Base-by-base conservation (phyloP, 139 green algal species). In the Chlorokybus atmophyticus region DNA sequence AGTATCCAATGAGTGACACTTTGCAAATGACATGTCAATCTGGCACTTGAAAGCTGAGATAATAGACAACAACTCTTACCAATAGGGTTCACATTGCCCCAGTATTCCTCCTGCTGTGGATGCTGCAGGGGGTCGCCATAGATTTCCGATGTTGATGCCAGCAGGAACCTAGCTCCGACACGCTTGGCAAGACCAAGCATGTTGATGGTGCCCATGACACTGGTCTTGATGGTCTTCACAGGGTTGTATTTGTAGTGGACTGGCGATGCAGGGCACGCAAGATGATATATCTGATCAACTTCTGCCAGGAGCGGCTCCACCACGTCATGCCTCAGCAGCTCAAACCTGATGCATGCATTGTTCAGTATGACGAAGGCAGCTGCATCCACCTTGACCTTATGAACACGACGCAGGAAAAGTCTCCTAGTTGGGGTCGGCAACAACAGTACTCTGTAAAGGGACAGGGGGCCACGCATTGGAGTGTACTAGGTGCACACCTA, bases 181-280 rank as follows among this genome's bases (percentile, higher is more conserved):
- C 92, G 79, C 76, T 97, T 97, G 44, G 92, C 92, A 48, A 99
- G 73, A 4, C 92, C 92, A 59, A 99, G 84, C 92, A 98, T 98
- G 81, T 99, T 99, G 64, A 97, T 75, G 2, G 91, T 98, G 24
- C 91, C 91, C 31, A 99, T 72, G 69, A 99, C 93, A 52, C 73
- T 86, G 14, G 91, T 99, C 72, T 99, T 99, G 41, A 87, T 83
- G 1, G 90, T 97, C 74, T 97, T 97, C 73, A 97, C 95, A 24
- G 91, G 91, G 64, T 98, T 96, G 78, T 95, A 94, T 79, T 98
- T 98, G 86, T 98, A 98, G 75, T 98, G 94, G 29, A 98, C 83
- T 4, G 91, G 91, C 0, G 89, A 97, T 0, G 91, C 91, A 19
- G 91, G 91, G 78, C 91, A 98, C 5, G 91, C 91, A 29, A 97